Evolutionary conservation across 2,329 filamentous ascomycete genomes (phyloP).

Genomic region (Hypoxylon sp.): DNA sequence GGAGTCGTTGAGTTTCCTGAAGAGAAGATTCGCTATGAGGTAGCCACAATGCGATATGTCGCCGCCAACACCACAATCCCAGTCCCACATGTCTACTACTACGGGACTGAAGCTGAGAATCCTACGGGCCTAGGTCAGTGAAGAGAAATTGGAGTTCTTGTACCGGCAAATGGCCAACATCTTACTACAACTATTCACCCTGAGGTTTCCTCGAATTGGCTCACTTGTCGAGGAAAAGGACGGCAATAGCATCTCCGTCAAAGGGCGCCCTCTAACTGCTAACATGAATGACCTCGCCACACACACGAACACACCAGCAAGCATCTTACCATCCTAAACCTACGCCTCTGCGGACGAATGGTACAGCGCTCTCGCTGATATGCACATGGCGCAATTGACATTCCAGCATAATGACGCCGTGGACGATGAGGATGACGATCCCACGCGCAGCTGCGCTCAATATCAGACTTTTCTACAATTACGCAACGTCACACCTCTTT

Average conservation of each 20-base stretch:
- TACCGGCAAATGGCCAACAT: constrained; percentile 60
- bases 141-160: constrained; percentile 53
- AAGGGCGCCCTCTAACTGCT: constrained; percentile 57
- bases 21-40: constrained; percentile 57
- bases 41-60: constrained; percentile 55
- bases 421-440: constrained; percentile 56
- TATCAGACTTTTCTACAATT: no score
- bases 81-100: constrained; percentile 54
- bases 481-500: neutral
- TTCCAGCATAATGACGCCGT: constrained; percentile 61
- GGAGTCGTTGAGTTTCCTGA: constrained; percentile 50
- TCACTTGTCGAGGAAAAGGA: constrained; percentile 51
- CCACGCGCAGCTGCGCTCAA: no score
- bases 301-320: constrained; percentile 40
- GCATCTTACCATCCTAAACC: constrained; percentile 39
- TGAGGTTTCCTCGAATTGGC: constrained; percentile 58
- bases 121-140: constrained; percentile 52
- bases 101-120: constrained; percentile 53
- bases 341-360: constrained; percentile 57
- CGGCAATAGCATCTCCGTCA: constrained; percentile 50
- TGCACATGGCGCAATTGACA: constrained; percentile 58
- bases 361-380: constrained; percentile 57
- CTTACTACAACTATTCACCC: constrained; percentile 57
- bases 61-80: constrained; percentile 55
- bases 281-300: constrained; percentile 60